Percentiles rank a stretch among this genome's conserved stretches.
Evolutionary conservation across 139 green algal genomes (phyloP).

Genomic region (Yamagishiella unicocca): DNA sequence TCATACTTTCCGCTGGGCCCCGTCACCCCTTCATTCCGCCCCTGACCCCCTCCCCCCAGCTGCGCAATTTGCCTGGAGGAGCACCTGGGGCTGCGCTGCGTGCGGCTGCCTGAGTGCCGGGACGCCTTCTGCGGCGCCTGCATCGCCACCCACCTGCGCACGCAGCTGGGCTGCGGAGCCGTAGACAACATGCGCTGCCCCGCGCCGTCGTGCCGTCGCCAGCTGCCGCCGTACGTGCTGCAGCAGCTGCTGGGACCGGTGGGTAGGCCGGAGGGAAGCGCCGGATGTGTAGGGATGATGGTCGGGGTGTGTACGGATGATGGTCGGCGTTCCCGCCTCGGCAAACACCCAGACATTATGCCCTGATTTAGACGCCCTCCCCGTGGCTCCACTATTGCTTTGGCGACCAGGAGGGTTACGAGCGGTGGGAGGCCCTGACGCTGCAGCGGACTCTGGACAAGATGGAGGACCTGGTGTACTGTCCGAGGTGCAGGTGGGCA

Average conservation of each 20-base stretch:
- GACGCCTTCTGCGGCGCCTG: constrained; percentile 86
- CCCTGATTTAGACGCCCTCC: no score
- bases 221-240: constrained; percentile 63
- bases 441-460: constrained; percentile 80
- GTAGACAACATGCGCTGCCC: constrained; percentile 80
- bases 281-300: not conserved
- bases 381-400: no score
- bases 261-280: not conserved
- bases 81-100: constrained; percentile 61
- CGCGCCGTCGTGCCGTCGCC: constrained; percentile 68
- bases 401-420: constrained; percentile 56
- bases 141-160: constrained; percentile 60
- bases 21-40: no score
- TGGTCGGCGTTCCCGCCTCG: no score
- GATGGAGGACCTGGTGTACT: constrained; percentile 90
- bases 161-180: constrained; percentile 72
- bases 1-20: no score
- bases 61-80: constrained; percentile 84
- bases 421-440: constrained; percentile 81
- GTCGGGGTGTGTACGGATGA: no score
- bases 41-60: constrained; percentile 51
- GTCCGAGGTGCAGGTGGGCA: constrained; percentile 78
- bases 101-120: constrained; percentile 72
- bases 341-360: no score
- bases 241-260: constrained; percentile 45